Evolutionary conservation across 768 basidiomycete genomes (phyloP), one percentile per base, ranked within the genome.

Genomic region (Leccinum subgranulosum): DNA sequence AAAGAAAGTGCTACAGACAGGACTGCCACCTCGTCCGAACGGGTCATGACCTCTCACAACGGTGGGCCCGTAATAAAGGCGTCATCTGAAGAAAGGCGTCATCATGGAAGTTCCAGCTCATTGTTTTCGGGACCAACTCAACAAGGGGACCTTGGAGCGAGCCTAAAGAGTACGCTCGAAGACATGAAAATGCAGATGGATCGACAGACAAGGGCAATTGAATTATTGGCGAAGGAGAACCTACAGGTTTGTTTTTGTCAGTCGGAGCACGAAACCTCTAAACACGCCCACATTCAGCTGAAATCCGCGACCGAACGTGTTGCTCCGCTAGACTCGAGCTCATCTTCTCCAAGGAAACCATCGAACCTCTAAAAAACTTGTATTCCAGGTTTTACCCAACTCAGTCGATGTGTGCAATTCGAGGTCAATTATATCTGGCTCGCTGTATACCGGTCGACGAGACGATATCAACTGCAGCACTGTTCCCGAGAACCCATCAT

Each of bases 181-280:
- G 73, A 76, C 57, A 76, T 83, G 78, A 80, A 78, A 66, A 61
- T 66, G 60, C 76, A 81, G 64, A 77, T 83, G 61, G 77, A 82
- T 51, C 70, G 77, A 64, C 82, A 83, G 65, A 74, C 76, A 7
- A 66, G 72, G 49, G 74, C 76, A 17, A 73, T 83, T 9, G 73
- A 79, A 49, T 56, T 65, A 53, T 60, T 83, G 29, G 67, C 71
- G 14, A 77, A 76, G 60, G 81, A 84, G 61, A 83, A 83, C 58
- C 69, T 70, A 47, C 75, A 78, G 75, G 82, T 80, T 60, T 34
- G 57, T 67, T 53, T 36, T 28, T 19, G 33, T 28, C 33, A 25
- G 27, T 28, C 19, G 29, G 52, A 34, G 51, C 31, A 45, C 21
- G 25, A 46, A 41, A 36, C 27, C n/a, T 34, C 56, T 69, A 28